Base-by-base conservation (phyloP, 139 green algal genomes). In the Tetradesmus obliquus region DNA sequence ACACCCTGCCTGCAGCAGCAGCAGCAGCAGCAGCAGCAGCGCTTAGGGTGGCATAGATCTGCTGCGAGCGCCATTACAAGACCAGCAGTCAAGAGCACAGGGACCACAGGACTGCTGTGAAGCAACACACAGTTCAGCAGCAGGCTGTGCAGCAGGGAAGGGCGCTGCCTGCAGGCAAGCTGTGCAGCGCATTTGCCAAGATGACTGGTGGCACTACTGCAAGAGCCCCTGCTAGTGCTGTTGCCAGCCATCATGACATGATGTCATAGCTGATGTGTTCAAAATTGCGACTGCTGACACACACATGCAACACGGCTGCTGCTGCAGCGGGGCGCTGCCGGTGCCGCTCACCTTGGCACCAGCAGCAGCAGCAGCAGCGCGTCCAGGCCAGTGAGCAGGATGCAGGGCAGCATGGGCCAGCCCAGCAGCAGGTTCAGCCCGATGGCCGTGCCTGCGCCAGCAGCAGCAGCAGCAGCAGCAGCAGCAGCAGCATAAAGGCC, bases 371-470 rank as follows among this genome's bases (percentile, higher is more conserved):
- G 86, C 60, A 94, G 89, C 24, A 95, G 89, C 45, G 89, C 92
- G 55, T 95, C 93, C 74, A 95, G 89, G 32, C 74, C 57, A 5
- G 94, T 95, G 13, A 95, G 45, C 76, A 96, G 54, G 82, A 96
- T 95, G 91, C 94, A 93, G 3, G 93, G 93, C 85, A 96, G 91
- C 88, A 95, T 90, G 24, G 92, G 93, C 86, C 95, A 92, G 12
- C 92, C 82, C 81, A 96, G 90, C 54, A 96, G 94, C 66, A 96
- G 90, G 91, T 96, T 96, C 15, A 96, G 80, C 57, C 94, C 94
- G 54, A 96, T 90, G 54, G 94, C 94, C 12, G 94, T 96, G 53
- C 94, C 94, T 94, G 81, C 58, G 45, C 5, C 3, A 10, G 53
- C 17, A 88, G 60, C 53, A 58, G 81, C 88, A 76, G 22, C 45